Evolutionary conservation across 441 rosid species (phyloP).

Genomic region (Pelargonium citronellum): DNA sequence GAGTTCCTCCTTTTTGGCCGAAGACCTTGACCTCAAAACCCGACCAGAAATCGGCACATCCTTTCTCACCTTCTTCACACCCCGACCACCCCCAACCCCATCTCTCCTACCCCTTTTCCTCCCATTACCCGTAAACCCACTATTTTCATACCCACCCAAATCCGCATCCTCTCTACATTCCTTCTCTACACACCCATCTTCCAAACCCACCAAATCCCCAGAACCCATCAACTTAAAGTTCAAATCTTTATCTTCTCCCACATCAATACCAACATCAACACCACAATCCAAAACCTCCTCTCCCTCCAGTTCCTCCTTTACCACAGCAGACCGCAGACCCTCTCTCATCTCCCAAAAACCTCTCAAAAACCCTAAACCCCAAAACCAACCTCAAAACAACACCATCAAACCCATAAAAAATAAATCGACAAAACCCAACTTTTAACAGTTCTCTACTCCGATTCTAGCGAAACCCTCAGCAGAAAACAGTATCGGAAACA

Average conservation of each 20-base stretch:
- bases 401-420: not conserved
- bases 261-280: not conserved
- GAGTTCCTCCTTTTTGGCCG: conserved; percentile 16
- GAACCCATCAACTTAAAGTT: no score
- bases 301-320: conserved; percentile 24
- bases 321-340: conserved; percentile 36
- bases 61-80: conserved; percentile 25
- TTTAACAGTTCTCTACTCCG: not conserved
- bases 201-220: not conserved
- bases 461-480: conserved; percentile 2
- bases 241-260: no score
- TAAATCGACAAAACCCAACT: not conserved
- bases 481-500: conserved; percentile 2
- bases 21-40: conserved; percentile 47
- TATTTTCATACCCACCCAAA: conserved; percentile 14
- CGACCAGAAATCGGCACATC: conserved; percentile 29
- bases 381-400: conserved; percentile 9
- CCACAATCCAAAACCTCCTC: conserved; percentile 18
- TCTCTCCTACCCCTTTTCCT: conserved; percentile 27
- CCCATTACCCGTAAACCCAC: conserved; percentile 16
- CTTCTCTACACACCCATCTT: conserved; percentile 15
- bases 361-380: conserved; percentile 15
- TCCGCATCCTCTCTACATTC: conserved; percentile 22
- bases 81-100: conserved; percentile 7
- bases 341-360: conserved; percentile 36